Evolutionary conservation across 164 flowering plant species (phyloP), one percentile per base, ranked within the genome.

Genomic region (Vitis rotundifolia): DNA sequence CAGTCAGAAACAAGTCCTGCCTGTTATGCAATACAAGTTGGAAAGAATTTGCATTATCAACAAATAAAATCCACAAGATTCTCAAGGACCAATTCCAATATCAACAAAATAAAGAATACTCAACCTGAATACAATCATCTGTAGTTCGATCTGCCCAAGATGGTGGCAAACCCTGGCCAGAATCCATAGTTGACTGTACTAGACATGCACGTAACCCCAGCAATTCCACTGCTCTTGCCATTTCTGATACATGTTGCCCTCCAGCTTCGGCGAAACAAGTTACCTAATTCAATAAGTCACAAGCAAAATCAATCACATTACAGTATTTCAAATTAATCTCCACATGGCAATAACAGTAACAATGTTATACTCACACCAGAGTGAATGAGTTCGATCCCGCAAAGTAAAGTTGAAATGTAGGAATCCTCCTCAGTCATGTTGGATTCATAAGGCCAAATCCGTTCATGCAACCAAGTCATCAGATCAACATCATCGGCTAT

Each of bases 231-330:
- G 98, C 98, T 64, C 85, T 84, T 37, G 94, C 97, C 98, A 93
- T 93, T 68, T 80, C 95, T 16, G 97, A 62, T 6, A 93, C 95
- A 77, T 93, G 91, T 76, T 93, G 98, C 48, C 98, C 98, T 56
- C 98, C 98, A 6, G 98, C 98, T 68, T 93, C 98, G 8, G 98
- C 98, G 83, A 93, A 93, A 78, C 98, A 93, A 3, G 98, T 93
- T 10, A 93, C 98, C 98, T 93, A 69, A 61, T 48, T 57, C 51
- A 67, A 60, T 13, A 61, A 15, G 56, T 13, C 68, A 73, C 19
- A 60, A 29, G 18, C n/a, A 29, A 5, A 50, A 44, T 26, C 65
- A 31, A 48, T 48, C 59, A 7, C 63, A 13, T 8, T 2, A 9
- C n/a, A 31, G 18, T 37, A 16, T 48, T 18, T 3, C 37, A 11